Percentiles rank a stretch among this genome's conserved stretches.
phyloP scores from a whole-genome alignment of 2,329 filamentous ascomycete genomes.

The Endocalyx cinctus region DNA sequence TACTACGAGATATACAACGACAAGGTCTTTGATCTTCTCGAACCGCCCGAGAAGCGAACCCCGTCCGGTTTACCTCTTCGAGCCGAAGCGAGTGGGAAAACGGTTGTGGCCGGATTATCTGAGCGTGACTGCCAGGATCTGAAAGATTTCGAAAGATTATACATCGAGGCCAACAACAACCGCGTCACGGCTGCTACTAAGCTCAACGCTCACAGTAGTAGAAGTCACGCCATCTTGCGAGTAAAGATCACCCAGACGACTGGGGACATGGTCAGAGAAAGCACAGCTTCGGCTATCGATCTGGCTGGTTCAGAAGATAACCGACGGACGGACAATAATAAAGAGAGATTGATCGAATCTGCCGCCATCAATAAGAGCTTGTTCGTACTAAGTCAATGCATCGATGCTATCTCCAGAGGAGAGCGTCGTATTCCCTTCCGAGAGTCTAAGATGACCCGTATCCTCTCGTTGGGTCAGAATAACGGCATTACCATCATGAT shows the following conservation, averaged over 20 bases:
- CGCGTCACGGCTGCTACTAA: conserved; percentile 86
- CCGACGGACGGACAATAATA: conserved; percentile 86
- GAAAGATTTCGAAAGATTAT: conserved; percentile 85
- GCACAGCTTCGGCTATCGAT: conserved; percentile 89
- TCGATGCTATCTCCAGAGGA: conserved; percentile 80
- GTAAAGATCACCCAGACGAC: conserved; percentile 81
- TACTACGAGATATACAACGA: conserved; percentile 99
- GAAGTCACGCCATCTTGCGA: conserved; percentile 85
- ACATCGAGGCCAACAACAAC: conserved; percentile 89
- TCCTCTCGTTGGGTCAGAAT: conserved; percentile 87
- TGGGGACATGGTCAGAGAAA: conserved; percentile 63
- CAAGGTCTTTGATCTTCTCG: conserved; percentile 87
- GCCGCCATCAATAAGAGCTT: conserved; percentile 97
- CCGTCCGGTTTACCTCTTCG: conserved; percentile 74
- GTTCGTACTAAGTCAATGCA: conserved; percentile 90
- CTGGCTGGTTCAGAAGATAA: conserved; percentile 95
- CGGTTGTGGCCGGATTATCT: conserved; percentile 78
- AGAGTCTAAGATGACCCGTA: conserved; percentile 96
- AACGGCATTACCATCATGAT: conserved; percentile 97
- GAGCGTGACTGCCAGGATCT: conserved; percentile 78
- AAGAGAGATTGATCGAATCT: conserved; percentile 88
- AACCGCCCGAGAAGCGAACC: conserved; percentile 81
- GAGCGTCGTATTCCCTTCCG: conserved; percentile 82
- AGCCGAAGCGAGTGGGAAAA: conserved; percentile 82
- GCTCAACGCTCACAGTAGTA: conserved; percentile 84